Evolutionary conservation across 192 early-diverging fungal genomes (phyloP).

Genomic region (Coemansia sp.): DNA sequence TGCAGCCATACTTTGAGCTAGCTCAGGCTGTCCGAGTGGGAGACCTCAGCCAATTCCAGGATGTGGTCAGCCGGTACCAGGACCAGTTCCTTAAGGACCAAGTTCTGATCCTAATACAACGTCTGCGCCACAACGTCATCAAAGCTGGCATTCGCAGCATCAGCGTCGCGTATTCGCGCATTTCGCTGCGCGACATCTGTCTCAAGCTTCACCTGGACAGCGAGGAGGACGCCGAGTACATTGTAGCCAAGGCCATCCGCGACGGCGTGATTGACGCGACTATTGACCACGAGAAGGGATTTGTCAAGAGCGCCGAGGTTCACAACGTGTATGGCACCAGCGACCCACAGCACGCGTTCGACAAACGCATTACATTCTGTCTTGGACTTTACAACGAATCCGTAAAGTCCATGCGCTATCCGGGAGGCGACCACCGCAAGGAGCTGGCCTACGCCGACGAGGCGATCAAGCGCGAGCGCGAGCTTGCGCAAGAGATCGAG

Average conservation of each 20-base stretch:
- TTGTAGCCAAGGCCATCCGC: constrained; percentile 97
- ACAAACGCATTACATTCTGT: constrained; percentile 93
- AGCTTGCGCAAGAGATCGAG: constrained; percentile 90
- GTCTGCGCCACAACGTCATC: constrained; percentile 99
- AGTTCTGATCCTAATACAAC: constrained; percentile 86
- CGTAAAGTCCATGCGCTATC: constrained; percentile 98
- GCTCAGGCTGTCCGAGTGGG: constrained; percentile 96
- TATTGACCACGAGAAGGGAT: constrained; percentile 91
- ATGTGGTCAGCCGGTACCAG: constrained; percentile 72
- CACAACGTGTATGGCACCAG: constrained; percentile 96
- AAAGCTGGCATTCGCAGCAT: constrained; percentile 99
- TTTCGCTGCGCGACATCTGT: constrained; percentile 95
- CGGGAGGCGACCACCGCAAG: constrained; percentile 81
- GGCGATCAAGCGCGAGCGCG: constrained; percentile 86
- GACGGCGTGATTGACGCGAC: constrained; percentile 99
- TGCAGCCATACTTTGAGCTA: constrained; percentile 92
- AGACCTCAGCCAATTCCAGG: constrained; percentile 93
- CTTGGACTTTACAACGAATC: constrained; percentile 96
- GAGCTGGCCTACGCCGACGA: constrained; percentile 80
- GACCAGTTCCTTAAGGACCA: constrained; percentile 84
- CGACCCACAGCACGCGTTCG: constrained; percentile 94
- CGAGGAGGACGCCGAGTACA: constrained; percentile 99
- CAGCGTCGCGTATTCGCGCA: constrained; percentile 92
- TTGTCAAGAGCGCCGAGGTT: constrained; percentile 91
- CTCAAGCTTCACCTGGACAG: constrained; percentile 95